These are phyloP conservation scores for Rhizopogon vesiculosus DNA, from an alignment of 768 basidiomycete species.

Conservation along the genomic window DNA sequence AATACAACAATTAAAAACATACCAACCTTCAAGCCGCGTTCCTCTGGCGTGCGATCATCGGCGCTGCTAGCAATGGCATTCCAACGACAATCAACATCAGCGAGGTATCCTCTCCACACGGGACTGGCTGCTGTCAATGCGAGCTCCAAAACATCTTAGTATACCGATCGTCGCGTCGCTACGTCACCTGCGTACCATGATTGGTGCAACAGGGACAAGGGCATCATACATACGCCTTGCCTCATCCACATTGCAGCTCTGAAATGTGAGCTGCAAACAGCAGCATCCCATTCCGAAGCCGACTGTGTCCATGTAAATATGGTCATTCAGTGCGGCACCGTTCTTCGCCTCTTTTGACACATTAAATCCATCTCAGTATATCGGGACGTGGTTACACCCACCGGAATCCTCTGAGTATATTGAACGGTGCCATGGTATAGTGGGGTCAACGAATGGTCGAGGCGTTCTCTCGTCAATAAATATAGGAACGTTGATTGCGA, in stretches of 20 bases:
- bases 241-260: conserved; percentile 90
- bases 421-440: conserved; percentile 82
- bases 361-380: neutral
- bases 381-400: conserved; percentile 27
- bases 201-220: conserved; percentile 91
- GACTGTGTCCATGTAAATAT: conserved; percentile 99
- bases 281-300: conserved; percentile 99
- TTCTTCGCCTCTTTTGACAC: conserved; percentile 68
- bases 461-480: conserved; percentile 88
- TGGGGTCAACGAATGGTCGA: conserved; percentile 85
- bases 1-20: conserved; percentile 3
- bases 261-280: conserved; percentile 96
- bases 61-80: conserved; percentile 97
- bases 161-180: neutral
- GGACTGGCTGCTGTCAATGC: conserved; percentile 95
- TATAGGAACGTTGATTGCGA: conserved; percentile 91
- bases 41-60: conserved; percentile 94
- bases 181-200: conserved; percentile 59
- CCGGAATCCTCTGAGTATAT: conserved; percentile 83
- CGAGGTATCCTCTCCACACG: conserved; percentile 88
- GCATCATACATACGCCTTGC: conserved; percentile 94
- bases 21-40: conserved; percentile 78
- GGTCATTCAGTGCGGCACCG: conserved; percentile 83
- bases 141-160: conserved; percentile 46
- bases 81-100: conserved; percentile 98